Evolutionary conservation across 179 eudicot species (phyloP).

Genomic region (Beta corolliflora): DNA sequence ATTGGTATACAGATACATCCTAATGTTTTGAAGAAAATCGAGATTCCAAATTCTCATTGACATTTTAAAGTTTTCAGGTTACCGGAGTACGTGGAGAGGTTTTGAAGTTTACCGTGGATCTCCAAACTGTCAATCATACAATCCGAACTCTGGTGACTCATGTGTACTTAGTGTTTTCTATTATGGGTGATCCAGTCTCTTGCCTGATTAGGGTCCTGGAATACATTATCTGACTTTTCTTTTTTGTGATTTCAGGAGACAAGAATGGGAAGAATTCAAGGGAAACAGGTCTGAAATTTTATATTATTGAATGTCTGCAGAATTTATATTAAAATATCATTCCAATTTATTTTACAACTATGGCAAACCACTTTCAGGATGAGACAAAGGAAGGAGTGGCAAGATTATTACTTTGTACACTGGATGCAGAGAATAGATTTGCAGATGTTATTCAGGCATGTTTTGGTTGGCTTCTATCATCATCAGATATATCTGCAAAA

Average conservation of each 20-base stretch:
- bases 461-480: slow-evolving; percentile 10
- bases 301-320: not conserved
- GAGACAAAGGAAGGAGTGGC: slow-evolving; percentile 48
- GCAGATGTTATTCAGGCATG: slow-evolving; percentile 63
- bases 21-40: not conserved
- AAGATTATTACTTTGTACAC: slow-evolving; percentile 46
- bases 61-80: slow-evolving; percentile 40
- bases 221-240: slow-evolving; percentile 3
- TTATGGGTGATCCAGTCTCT: not conserved
- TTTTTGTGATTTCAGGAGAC: slow-evolving; percentile 54
- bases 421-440: slow-evolving; percentile 38
- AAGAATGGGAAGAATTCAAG: slow-evolving; percentile 54
- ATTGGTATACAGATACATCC: not conserved
- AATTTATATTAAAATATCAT: no score
- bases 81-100: slow-evolving; percentile 53
- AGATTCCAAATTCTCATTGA: slow-evolving; percentile 24
- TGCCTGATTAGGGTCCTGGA: not conserved
- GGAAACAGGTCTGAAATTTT: slow-evolving; percentile 51
- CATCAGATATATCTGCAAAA: not conserved
- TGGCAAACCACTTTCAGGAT: slow-evolving; percentile 44
- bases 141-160: slow-evolving; percentile 68
- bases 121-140: slow-evolving; percentile 51
- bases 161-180: slow-evolving; percentile 13
- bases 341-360: not conserved
- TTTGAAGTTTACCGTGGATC: slow-evolving; percentile 41